phyloP scores from a whole-genome alignment of 441 rosid genomes.

The Pelargonium myrrhifolium region DNA sequence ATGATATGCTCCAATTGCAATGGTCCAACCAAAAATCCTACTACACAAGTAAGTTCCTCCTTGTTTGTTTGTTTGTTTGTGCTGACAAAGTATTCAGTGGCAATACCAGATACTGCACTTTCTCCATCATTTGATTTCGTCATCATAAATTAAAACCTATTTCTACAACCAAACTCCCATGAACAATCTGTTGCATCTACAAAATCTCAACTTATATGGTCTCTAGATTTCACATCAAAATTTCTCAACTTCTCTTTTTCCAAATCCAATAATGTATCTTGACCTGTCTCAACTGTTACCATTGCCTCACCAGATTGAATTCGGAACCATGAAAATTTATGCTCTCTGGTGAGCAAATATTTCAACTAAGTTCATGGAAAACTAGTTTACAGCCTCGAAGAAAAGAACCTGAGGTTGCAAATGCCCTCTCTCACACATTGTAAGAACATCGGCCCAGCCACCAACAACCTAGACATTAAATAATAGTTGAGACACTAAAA shows the following conservation, averaged over 20 bases:
- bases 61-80: too few relatives aligned
- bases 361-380: conserved; percentile 13
- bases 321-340: conserved; percentile 2
- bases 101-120: background rate
- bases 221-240: conserved; percentile 18
- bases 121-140: background rate
- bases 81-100: background rate
- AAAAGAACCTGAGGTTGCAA: conserved; percentile 94
- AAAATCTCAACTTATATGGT: conserved; percentile 18
- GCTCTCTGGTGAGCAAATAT: conserved; percentile 21
- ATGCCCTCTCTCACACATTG: conserved; percentile 71
- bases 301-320: conserved; percentile 15
- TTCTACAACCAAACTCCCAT: background rate
- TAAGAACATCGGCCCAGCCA: conserved; percentile 70
- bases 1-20: too few relatives aligned
- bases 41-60: too few relatives aligned
- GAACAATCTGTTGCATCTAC: conserved; percentile 1
- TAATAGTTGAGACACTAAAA: conserved; percentile 15
- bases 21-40: too few relatives aligned
- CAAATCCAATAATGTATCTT: conserved; percentile 20
- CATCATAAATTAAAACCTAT: background rate
- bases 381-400: conserved; percentile 65
- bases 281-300: too few relatives aligned
- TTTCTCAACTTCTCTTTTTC: background rate
- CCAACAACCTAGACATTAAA: conserved; percentile 59